Conservation (phyloP, 108 stramenopile species). For the Discostella pseudostelligera region DNA sequence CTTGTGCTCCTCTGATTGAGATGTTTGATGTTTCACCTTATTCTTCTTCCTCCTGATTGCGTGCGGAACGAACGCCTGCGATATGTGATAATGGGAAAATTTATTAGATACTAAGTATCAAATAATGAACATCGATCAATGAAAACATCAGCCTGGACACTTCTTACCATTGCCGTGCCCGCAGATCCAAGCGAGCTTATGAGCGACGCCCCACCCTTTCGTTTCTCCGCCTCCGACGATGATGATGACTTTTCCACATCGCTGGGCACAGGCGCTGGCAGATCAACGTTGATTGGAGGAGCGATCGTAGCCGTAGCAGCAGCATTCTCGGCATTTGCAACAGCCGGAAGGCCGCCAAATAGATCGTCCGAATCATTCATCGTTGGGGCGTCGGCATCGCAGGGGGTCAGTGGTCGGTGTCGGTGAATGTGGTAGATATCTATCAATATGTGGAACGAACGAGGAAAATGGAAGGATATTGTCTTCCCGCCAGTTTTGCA, state of each 20-base stretch:
- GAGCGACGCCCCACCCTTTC: slow-evolving; percentile 43
- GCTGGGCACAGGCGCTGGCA: not conserved
- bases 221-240: no score
- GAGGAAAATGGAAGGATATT: no score
- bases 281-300: not conserved
- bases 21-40: not conserved
- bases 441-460: no score
- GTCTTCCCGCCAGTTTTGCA: no score
- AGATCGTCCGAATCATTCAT: slow-evolving; percentile 17
- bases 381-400: no score
- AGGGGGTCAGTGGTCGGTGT: no score
- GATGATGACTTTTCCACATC: slow-evolving; percentile 3
- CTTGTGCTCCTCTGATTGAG: slow-evolving; percentile 8
- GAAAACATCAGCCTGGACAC: not conserved
- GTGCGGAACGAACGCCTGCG: slow-evolving; percentile 39
- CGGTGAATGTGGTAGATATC: no score
- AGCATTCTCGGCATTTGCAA: slow-evolving; percentile 19
- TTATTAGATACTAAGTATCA: not conserved
- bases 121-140: not conserved
- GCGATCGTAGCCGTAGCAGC: slow-evolving; percentile 4
- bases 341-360: slow-evolving; percentile 42
- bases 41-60: slow-evolving; percentile 42
- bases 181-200: slow-evolving; percentile 57
- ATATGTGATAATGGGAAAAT: not conserved
- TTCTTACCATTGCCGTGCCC: slow-evolving; percentile 71